phyloP scores from a whole-genome alignment of 2,329 filamentous ascomycete genomes.

The Monosporascus sp. region DNA sequence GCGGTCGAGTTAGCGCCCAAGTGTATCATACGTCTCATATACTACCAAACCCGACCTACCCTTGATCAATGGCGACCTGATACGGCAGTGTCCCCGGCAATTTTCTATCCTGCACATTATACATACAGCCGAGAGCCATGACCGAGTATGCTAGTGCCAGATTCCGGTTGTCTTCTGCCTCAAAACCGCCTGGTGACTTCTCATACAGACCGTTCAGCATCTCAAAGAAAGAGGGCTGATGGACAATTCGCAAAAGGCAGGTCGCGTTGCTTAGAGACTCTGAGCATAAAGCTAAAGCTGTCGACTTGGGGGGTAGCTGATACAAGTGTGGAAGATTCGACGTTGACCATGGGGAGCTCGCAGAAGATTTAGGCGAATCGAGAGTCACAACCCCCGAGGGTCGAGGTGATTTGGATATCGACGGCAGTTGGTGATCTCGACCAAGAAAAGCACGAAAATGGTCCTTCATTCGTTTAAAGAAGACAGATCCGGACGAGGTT shows the following conservation, averaged over 20 bases:
- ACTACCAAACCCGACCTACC: constrained; percentile 32
- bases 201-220: constrained; percentile 66
- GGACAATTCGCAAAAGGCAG: constrained; percentile 53
- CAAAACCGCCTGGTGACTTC: constrained; percentile 48
- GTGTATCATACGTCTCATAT: not conserved
- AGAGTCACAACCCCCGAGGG: constrained; percentile 51
- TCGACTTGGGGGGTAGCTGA: constrained; percentile 64
- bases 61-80: constrained; percentile 47
- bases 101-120: constrained; percentile 32
- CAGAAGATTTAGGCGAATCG: constrained; percentile 63
- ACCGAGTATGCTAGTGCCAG: constrained; percentile 55
- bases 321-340: constrained; percentile 47
- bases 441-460: constrained; percentile 77
- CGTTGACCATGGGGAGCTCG: constrained; percentile 58
- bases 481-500: constrained; percentile 85
- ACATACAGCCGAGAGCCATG: constrained; percentile 58
- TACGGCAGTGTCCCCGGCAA: constrained; percentile 20
- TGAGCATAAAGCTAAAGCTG: constrained; percentile 38
- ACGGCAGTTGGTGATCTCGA: constrained; percentile 54
- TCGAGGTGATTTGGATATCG: constrained; percentile 48
- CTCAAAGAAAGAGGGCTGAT: constrained; percentile 65
- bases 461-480: constrained; percentile 80
- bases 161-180: constrained; percentile 53
- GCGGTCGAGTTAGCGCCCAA: constrained; percentile 14
- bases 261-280: constrained; percentile 37